Base-by-base conservation (phyloP, 257 asterid genomes). In the Thymus quinquecostatus region DNA sequence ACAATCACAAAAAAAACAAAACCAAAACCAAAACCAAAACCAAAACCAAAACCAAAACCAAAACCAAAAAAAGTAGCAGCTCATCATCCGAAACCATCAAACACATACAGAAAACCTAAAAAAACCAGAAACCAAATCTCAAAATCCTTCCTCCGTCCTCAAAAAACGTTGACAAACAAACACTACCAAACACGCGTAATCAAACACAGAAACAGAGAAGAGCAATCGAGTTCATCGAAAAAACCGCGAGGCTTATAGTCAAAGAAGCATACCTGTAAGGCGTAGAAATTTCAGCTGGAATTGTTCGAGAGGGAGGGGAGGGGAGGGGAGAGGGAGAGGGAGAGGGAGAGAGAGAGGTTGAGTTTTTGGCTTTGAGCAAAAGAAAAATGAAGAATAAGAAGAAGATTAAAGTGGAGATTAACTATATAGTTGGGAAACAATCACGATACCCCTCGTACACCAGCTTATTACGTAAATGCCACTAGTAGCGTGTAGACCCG, bases 401-500 rank as follows among this genome's bases (percentile, higher is more conserved):
- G 38, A 8, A 6, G 11, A 53, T 8, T 27, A 36, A 14, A 9
- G 43, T 30, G 10, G 1, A 8, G 44, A 28, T 13, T 41, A 11
- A 1, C 50, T 76, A 72, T 70, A 67, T 65, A 69, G 83, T 29
- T 32, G 66, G 63, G 49, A 34, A 38, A 47, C 57, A 72, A 60
- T 8, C 5, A 68, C 29, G 29, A 58, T 48, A 61, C 81, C 79
- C 83, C 61, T 72, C 75, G 36, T 34, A 60, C 30, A 40, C 21
- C 0, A 8, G n/a, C 1, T 55, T 61, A 73, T 54, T 55, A 78
- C 78, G 56, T 43, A 66, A 73, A 62, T 81, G 80, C 82, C 86
- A 72, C 63, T n/a, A 34, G 70, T 36, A 73, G 76, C 87, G 83
- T 59, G 84, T 78, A 33, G 82, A 62, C 71, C 61, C 34, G n/a